Percentiles rank a stretch among this genome's conserved stretches.
phyloP scores from a whole-genome alignment of 139 green algal species.

The Mesotaenium endlicherianum region DNA sequence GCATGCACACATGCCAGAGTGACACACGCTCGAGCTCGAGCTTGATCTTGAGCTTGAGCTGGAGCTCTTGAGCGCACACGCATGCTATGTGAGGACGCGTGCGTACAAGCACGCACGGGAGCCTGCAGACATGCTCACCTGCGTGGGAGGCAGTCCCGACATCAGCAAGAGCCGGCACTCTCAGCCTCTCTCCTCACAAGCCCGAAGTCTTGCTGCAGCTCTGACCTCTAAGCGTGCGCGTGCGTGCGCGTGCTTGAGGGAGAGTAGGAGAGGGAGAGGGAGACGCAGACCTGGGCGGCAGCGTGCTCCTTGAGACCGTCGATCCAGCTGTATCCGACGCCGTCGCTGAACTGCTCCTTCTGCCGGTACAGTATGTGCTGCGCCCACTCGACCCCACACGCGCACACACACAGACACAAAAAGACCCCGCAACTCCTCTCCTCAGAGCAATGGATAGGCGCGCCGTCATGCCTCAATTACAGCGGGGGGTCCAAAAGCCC shows the following conservation, averaged over 20 bases:
- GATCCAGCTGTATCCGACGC: constrained; percentile 85
- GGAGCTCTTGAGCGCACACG: too few relatives aligned
- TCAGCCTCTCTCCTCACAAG: not conserved
- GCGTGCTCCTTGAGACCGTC: constrained; percentile 78
- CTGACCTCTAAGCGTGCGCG: not conserved
- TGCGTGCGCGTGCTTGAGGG: not conserved
- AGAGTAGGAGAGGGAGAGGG: too few relatives aligned
- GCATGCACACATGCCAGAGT: too few relatives aligned
- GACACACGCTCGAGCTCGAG: too few relatives aligned
- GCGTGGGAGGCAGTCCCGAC: too few relatives aligned
- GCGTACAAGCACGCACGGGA: too few relatives aligned
- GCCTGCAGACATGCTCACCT: too few relatives aligned
- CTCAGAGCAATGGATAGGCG: not conserved
- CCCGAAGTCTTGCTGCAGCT: not conserved
- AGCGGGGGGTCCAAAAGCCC: too few relatives aligned
- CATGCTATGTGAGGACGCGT: too few relatives aligned
- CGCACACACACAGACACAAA: not conserved
- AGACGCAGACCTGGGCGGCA: constrained; percentile 39
- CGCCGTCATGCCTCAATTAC: too few relatives aligned
- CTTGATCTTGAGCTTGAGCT: too few relatives aligned
- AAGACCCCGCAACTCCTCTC: not conserved
- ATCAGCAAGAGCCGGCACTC: not conserved
- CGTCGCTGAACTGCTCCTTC: constrained; percentile 99
- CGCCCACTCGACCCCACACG: constrained; percentile 33
- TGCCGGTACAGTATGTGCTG: constrained; percentile 68